A percentile compares a stretch with the other conserved stretches of the same genome.
These are phyloP conservation scores for Blastosporella zonata DNA, from an alignment of 1,284 basidiomycete species.

Conservation along the genomic window DNA sequence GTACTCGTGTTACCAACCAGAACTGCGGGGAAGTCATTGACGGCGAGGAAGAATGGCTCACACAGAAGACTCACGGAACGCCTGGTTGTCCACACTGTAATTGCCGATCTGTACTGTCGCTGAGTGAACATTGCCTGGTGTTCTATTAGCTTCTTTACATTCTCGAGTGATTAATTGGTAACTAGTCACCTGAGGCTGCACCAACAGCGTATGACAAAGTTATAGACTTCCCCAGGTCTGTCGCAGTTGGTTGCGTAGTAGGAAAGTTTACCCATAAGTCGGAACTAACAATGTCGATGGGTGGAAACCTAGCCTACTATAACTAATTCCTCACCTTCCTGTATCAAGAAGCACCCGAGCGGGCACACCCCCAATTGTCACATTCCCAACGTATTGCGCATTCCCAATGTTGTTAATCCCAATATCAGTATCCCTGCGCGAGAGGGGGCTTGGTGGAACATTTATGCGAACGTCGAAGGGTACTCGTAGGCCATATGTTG, in stretches of 20 bases:
- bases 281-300: constrained; percentile 38
- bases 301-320: neutral
- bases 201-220: constrained; percentile 69
- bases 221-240: constrained; percentile 54
- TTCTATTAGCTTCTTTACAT: neutral
- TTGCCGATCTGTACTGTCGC: constrained; percentile 55
- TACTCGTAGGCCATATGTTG: constrained; percentile 41
- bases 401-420: constrained; percentile 59
- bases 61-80: constrained; percentile 56
- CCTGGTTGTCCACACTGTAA: constrained; percentile 61
- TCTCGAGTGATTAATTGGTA: neutral
- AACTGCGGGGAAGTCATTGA: constrained; percentile 38
- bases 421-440: constrained; percentile 31
- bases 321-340: constrained; percentile 43
- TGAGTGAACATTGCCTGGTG: constrained; percentile 55
- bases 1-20: constrained; percentile 60
- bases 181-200: constrained; percentile 48
- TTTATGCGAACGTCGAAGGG: constrained; percentile 33
- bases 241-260: constrained; percentile 42
- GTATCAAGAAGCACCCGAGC: constrained; percentile 57
- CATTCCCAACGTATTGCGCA: constrained; percentile 56
- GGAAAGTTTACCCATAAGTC: constrained; percentile 64
- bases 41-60: neutral
- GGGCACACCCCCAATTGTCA: constrained; percentile 49
- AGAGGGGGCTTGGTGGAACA: constrained; percentile 17